Base-by-base conservation (phyloP, 2,329 filamentous ascomycete species). In the Neopestalotiopsis sp. region DNA sequence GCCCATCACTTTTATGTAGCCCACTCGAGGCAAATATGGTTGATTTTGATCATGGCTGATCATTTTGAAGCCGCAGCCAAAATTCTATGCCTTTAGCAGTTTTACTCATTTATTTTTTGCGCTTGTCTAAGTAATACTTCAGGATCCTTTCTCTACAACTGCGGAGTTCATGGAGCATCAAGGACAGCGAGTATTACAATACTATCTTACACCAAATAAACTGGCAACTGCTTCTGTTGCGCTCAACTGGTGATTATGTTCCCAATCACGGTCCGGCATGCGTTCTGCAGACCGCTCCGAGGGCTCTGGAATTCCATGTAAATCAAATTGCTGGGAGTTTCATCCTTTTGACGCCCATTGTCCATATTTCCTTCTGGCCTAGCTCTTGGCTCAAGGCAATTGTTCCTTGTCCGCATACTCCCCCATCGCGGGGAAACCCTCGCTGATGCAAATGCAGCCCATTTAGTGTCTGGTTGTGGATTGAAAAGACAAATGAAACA, bases 311-410 rank as follows among this genome's bases (percentile, higher is more conserved):
- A 66, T 59, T 20, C n/a, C 64, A 66, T 30, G 32, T 28, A 52
- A 66, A 64, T 45, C 61, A 64, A 40, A 34, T 52, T 64, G 38
- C 17, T 28, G 34, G 57, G 34, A 10, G 57, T 65, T 57, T 65
- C 45, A 38, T 52, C 60, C 40, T 28, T 49, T 49, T 52, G 63
- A 59, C 68, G 65, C 68, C 68, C 66, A 52, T 67, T 65, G 65
- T 67, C 68, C 68, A 61, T 65, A 42, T 67, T 34, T 49, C 61
- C 68, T 38, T 66, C 57, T 30, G 20, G 45, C 14, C 24, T 32
- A 20, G 32, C 40, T 17, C 60, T 24, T 14, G 34, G 32, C 34
- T 20, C 42, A 58, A 66, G 28, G 49, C n/a, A 28, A 14, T 24
- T n/a, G 17, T 34, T 45, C 34, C 45, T 56, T 56, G 45, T 34